Base-by-base conservation (phyloP, 768 basidiomycete genomes). In the Russula virescens region DNA sequence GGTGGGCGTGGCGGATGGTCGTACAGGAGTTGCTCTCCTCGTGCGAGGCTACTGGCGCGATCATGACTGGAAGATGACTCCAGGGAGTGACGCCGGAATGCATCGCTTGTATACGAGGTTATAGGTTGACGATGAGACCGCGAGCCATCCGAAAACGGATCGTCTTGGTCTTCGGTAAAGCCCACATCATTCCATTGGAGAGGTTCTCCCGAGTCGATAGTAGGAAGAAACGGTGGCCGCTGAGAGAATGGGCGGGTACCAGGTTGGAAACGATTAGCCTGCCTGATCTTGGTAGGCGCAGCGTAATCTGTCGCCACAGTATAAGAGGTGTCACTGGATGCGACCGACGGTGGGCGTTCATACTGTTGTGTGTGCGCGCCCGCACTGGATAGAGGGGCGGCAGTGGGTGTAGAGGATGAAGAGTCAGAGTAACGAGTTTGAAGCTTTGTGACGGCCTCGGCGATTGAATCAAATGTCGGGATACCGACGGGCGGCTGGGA, bases 181-280 rank as follows among this genome's bases (percentile, higher is more conserved):
- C 64, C 59, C 8, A 61, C 10, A 48, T 57, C 64, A 9, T 70
- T 68, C 70, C 69, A 71, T 19, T 68, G 54, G 19, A 74, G 57
- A 5, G 72, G 71, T 58, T 73, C 72, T 28, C 73, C 73, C 19
- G 73, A 73, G 58, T 70, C 68, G 55, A 74, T 74, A 0, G 73
- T 74, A 14, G 73, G 73, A 3, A 74, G 60, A 51, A 48, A 52
- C 3, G 66, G 55, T 14, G 45, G 54, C 16, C 43, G 57, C 28
- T 53, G 54, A 21, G 43, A 34, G 13, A 35, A 40, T 21, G 45
- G 40, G n/a, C 40, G 60, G 10, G 45, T 19, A 43, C 45, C 50
- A 49, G 49, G 19, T 21, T 42, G 47, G 9, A 47, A 46, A 26
- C 35, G 55, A 31, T 43, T 18, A 8, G 25, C 42, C 31, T 53